Conservation (phyloP, 371 early-diverging fungal species). For the Syncephalastrum monosporum region DNA sequence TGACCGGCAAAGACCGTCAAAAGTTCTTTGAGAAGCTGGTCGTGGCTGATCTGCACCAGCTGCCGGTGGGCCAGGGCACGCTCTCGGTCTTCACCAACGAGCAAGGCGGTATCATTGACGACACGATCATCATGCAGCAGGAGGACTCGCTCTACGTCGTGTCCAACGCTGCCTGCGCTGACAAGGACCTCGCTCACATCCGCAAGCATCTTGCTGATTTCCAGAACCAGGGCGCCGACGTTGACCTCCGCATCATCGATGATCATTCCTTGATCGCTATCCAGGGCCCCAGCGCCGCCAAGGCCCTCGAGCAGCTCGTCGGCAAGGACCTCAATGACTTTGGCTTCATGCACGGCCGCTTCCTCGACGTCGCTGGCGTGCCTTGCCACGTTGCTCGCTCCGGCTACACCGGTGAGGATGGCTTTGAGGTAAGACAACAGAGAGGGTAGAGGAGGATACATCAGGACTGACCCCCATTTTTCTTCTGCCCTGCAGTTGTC, state of each 20-base stretch:
- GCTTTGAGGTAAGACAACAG: slow-evolving; percentile 81
- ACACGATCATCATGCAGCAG: slow-evolving; percentile 92
- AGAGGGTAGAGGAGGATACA: neutral
- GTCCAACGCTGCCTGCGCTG: slow-evolving; percentile 97
- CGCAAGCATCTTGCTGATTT: slow-evolving; percentile 73
- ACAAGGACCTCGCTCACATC: slow-evolving; percentile 92
- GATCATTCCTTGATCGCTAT: slow-evolving; percentile 88
- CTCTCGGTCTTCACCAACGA: slow-evolving; percentile 94
- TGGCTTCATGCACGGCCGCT: slow-evolving; percentile 86
- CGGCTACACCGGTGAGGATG: slow-evolving; percentile 99
- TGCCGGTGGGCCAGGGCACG: slow-evolving; percentile 81
- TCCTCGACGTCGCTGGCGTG: slow-evolving; percentile 75
- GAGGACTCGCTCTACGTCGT: slow-evolving; percentile 86
- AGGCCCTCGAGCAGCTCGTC: slow-evolving; percentile 55
- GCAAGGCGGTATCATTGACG: slow-evolving; percentile 96
- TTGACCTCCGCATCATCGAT: slow-evolving; percentile 79
- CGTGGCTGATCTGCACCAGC: slow-evolving; percentile 82
- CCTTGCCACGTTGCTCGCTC: slow-evolving; percentile 90
- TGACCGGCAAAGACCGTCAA: slow-evolving; percentile 85
- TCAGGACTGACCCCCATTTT: neutral
- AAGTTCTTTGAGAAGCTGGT: slow-evolving; percentile 88
- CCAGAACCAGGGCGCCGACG: slow-evolving; percentile 87
- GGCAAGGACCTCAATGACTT: slow-evolving; percentile 64
- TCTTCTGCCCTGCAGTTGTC: slow-evolving; percentile 61
- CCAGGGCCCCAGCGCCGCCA: slow-evolving; percentile 83